Evolutionary conservation across 2,329 filamentous ascomycete genomes (phyloP), one percentile per base, ranked within the genome.

Genomic region (Fusarium ambrosium): DNA sequence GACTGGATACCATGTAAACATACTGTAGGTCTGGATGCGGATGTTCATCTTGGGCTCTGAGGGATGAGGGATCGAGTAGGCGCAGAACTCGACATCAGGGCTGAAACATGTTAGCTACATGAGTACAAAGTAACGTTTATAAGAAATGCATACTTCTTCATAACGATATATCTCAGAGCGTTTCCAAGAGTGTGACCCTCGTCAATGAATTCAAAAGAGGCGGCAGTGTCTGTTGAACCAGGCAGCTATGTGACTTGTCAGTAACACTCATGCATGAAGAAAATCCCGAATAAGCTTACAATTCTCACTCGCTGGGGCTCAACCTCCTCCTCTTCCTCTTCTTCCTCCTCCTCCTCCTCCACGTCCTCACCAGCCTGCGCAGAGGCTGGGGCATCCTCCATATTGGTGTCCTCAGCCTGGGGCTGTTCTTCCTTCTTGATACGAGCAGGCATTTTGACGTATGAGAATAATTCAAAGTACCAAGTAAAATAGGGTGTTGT

Each of bases 141-240:
- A 13, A 13, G n/a, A 13, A 34, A 34, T 56, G 81, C 91, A 75
- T 87, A 98, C 96, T 99, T 99, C 86, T 98, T 98, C 94, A 98
- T 98, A 80, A 99, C 97, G 73, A 98, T 93, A 82, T 95, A 98
- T 80, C 97, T 90, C 78, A 99, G 86, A 11, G 95, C 95, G 84
- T 99, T 99, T 32, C 97, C 97, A 62, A 99, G 87, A 1, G 97
- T 99, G 84, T 99, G 97, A 51, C 97, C 95, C 86, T 99, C 97
- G 55, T 94, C 92, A 70, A 94, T 91, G 79, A 99, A 97, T 82
- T 98, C 94, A 82, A 98, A 99, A 18, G 95, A 98, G 34, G 97
- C 97, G 6, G 95, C 95, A 10, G 93, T 96, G 60, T 96, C 93
- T 84, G 89, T 93, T 65, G 94, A 94, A 58, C 95, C 95, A 39